A percentile compares a stretch with the other conserved stretches of the same genome.
Evolutionary conservation across 192 early-diverging fungal species (phyloP).

Genomic region (Endogone sp.): DNA sequence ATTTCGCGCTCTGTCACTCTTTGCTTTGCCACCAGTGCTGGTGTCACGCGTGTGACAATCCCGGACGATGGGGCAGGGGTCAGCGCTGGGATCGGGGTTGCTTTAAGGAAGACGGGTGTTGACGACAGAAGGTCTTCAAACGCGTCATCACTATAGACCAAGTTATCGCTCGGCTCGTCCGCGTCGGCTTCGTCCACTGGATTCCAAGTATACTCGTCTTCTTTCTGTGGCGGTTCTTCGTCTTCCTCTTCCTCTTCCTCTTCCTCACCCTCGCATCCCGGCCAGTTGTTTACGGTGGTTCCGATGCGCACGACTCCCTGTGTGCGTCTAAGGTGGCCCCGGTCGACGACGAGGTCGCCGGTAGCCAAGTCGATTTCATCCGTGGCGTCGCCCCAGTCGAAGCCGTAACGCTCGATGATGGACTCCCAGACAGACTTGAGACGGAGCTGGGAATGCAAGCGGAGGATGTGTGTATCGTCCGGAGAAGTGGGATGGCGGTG

Average conservation of each 20-base stretch:
- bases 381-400: background rate
- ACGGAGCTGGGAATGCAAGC: background rate
- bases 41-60: too few species aligned
- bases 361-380: constrained; percentile 1
- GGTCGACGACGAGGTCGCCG: background rate
- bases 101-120: background rate
- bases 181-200: background rate
- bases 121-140: background rate
- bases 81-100: too few species aligned
- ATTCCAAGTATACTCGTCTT: background rate
- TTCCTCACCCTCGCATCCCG: background rate
- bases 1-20: background rate
- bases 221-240: too few species aligned
- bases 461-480: background rate
- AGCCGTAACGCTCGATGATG: background rate
- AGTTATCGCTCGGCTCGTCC: background rate
- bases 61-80: too few species aligned
- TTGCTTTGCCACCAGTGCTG: too few species aligned
- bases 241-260: background rate
- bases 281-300: background rate
- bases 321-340: background rate
- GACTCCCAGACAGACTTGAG: background rate
- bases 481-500: too few species aligned
- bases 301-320: background rate
- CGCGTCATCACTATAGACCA: background rate